Percentiles rank a stretch among this genome's conserved stretches.
These are phyloP conservation scores for Pythium rishiriense DNA, from an alignment of 352 stramenopile species.

Conservation along the genomic window DNA sequence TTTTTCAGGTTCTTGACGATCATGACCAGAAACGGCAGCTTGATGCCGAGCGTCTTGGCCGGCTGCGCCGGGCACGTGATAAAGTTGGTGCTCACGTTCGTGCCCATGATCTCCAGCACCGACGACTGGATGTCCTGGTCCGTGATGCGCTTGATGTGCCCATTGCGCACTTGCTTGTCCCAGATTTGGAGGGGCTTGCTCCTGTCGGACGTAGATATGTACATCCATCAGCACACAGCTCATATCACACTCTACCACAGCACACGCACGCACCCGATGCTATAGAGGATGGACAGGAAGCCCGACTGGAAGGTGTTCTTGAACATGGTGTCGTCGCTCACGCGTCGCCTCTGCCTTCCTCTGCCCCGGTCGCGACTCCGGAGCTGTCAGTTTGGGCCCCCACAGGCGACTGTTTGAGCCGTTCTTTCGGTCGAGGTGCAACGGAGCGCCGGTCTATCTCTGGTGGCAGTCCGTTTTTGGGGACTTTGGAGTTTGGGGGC, in stretches of 20 bases:
- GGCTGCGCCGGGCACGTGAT: conserved; percentile 95
- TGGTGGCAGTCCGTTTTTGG: background rate
- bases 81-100: conserved; percentile 98
- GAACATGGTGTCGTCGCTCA: conserved; percentile 80
- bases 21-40: conserved; percentile 98
- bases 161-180: conserved; percentile 97
- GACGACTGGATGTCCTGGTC: conserved; percentile 98
- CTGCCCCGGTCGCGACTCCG: too few species aligned
- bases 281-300: conserved; percentile 98
- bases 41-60: conserved; percentile 96
- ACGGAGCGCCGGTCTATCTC: background rate
- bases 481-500: background rate
- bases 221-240: background rate
- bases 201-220: too few species aligned
- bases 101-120: conserved; percentile 98
- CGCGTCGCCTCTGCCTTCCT: too few species aligned
- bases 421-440: background rate
- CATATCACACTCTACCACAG: background rate
- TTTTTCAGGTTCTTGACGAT: conserved; percentile 99
- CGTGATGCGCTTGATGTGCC: conserved; percentile 98
- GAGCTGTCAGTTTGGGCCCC: too few species aligned
- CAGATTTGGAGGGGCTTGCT: conserved; percentile 98
- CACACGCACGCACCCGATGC: conserved; percentile 80
- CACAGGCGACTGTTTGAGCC: background rate
- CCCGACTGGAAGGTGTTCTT: conserved; percentile 98